Base-by-base conservation (phyloP, 2,329 filamentous ascomycete species). In the Trichoderma simmonsii region DNA sequence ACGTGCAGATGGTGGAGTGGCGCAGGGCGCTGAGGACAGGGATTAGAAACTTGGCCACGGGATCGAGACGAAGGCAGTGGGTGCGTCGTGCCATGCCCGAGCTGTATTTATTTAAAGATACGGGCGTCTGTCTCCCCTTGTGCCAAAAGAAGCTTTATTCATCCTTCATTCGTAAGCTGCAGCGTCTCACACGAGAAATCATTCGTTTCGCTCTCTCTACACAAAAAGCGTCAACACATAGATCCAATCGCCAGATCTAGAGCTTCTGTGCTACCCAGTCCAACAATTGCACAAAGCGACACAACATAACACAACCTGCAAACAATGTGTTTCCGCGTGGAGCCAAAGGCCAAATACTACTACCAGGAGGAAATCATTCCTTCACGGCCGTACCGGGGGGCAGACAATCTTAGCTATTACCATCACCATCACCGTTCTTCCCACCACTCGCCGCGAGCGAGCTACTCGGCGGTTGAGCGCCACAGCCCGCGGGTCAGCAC, bases 361-460 rank as follows among this genome's bases (percentile, higher is more conserved):
- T 87, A 88, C 78, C 84, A 84, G 77, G 85, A 88, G 80, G 86
- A 88, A 75, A 82, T 85, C 74, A 82, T 86, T 61, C 86, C 86
- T 57, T 81, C 83, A 71, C 81, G 85, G 54, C 81, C 82, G 63
- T 77, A 77, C 74, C 78, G 28, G 28, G 28, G 30, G 30, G 30
- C 30, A 32, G 30, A 32, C 30, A 32, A 32, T 32, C 30, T 32
- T 32, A 11, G 79, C 67, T 77, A 76, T 36, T 78, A 82, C 63
- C 79, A 79, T 61, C 79, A 80, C 56, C 79, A 81, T 39, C 64
- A 39, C 64, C 64, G 14, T 36, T 36, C 34, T 36, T 36, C 34
- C 34, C 34, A 81, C 71, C 79, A 81, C 61, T 82, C 82, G 28
- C 84, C 85, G 61, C 78, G 81, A 60, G 79, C 80, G n/a, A 85